Evolutionary conservation across 345 rosid genomes (phyloP).

Genomic region (Mercurialis annua): DNA sequence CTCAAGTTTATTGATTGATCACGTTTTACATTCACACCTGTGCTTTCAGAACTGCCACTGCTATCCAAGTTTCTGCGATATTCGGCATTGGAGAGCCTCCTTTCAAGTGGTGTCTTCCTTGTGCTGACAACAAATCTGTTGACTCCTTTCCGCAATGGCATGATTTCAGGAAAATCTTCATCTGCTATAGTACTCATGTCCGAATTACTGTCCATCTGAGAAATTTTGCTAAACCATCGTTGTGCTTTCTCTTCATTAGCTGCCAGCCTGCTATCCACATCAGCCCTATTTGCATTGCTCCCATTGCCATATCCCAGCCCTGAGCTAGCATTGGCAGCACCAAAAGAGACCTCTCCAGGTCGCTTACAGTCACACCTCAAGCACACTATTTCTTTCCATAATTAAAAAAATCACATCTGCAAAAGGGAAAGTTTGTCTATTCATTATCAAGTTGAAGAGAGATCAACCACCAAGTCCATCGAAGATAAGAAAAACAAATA

Average conservation of each 20-base stretch:
- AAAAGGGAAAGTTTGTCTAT: slow-evolving; percentile 20
- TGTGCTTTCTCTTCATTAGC: slow-evolving; percentile 84
- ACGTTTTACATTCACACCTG: slow-evolving; percentile 15
- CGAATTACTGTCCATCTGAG: slow-evolving; percentile 51
- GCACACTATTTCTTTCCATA: slow-evolving; percentile 75
- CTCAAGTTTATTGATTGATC: slow-evolving; percentile 26
- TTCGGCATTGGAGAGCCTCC: slow-evolving; percentile 42
- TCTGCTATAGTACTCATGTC: slow-evolving; percentile 37
- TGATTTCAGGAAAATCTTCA: slow-evolving; percentile 34
- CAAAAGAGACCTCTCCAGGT: slow-evolving; percentile 43
- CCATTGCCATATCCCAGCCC: slow-evolving; percentile 31
- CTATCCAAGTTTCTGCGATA: slow-evolving; percentile 27
- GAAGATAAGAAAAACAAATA: slow-evolving; percentile 12
- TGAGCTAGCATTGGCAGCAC: slow-evolving; percentile 26
- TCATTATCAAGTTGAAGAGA: slow-evolving; percentile 2
- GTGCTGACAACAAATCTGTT: slow-evolving; percentile 36
- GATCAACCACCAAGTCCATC: background rate
- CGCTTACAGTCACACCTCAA: slow-evolving; percentile 93
- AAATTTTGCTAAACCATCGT: slow-evolving; percentile 68
- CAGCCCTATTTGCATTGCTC: slow-evolving; percentile 32
- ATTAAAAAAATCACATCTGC: slow-evolving; percentile 83
- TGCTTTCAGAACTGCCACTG: slow-evolving; percentile 24
- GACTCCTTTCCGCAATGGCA: slow-evolving; percentile 37
- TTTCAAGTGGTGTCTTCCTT: slow-evolving; percentile 29
- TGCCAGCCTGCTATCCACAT: slow-evolving; percentile 51